Conservation (phyloP, 306 rosid genomes). For the Cyclanthera cordifolia region DNA sequence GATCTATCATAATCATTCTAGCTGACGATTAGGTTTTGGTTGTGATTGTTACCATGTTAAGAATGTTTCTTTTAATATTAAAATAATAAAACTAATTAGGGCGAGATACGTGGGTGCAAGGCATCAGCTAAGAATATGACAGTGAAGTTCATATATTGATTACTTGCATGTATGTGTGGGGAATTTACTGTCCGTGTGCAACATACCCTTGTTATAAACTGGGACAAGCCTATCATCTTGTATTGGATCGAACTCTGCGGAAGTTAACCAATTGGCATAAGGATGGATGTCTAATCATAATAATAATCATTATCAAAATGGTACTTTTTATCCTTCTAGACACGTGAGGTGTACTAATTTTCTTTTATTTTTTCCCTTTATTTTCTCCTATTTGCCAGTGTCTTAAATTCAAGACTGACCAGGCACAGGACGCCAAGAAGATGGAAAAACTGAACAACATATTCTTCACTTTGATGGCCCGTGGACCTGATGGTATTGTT, state of each 20-base stretch:
- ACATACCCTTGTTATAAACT: not conserved
- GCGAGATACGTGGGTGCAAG: not conserved
- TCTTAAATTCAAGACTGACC: constrained; percentile 86
- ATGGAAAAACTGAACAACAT: constrained; percentile 75
- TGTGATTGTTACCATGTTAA: constrained; percentile 2
- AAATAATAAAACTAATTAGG: not conserved
- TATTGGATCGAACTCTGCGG: not conserved
- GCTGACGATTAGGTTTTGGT: not conserved
- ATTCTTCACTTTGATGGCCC: constrained; percentile 85
- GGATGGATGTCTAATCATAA: not conserved
- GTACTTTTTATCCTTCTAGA: not conserved
- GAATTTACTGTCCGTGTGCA: not conserved
- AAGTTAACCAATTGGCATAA: not conserved
- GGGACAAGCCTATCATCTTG: not conserved
- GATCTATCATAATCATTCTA: not conserved
- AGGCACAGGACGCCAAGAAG: constrained; percentile 86
- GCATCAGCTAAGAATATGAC: not conserved
- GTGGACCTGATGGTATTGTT: constrained; percentile 78
- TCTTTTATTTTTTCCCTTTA: not conserved
- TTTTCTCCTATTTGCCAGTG: constrained; percentile 26
- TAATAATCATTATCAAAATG: not conserved
- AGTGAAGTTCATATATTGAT: no score
- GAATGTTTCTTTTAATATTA: not conserved
- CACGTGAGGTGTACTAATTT: not conserved
- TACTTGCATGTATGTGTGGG: not conserved